Evolutionary conservation across 2,329 filamentous ascomycete genomes (phyloP), one percentile per base, ranked within the genome.

Genomic region (Fusarium dimerum): DNA sequence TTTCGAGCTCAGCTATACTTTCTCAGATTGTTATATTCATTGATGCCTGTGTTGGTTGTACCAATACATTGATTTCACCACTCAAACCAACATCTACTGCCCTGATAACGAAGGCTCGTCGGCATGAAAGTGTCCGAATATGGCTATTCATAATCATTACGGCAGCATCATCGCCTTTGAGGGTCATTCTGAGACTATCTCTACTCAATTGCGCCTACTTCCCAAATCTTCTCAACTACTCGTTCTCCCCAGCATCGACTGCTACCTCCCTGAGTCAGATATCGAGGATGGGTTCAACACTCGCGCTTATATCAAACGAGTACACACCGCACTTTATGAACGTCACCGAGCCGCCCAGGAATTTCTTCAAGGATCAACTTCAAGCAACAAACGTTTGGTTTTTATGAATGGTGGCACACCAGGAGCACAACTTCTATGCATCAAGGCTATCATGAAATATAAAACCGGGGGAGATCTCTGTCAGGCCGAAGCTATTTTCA

Each of bases 151-250:
- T 52, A 59, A 61, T 47, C 58, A 61, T n/a, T 49, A 62, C 43
- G 82, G 83, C 43, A 80, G 76, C 63, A 68, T 87, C 48, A 75
- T 87, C 47, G 82, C 83, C 55, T 78, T 87, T 50, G 84, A 87
- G 63, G 84, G 84, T 6, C 74, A 81, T 32, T 61, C 69, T 20
- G 78, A 84, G 43, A 71, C 75, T 30, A 74, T 87, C 30, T 77
- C 79, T 20, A 85, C 81, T 4, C 84, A 87, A 60, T 70, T 87
- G 39, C 78, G 78, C 43, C 74, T 87, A 3, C 76, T 87, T 11
- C 84, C 84, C 9, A 76, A 75, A 4, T 86, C 82, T 2, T 69
- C 79, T 1, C 79, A 85, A 51, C 78, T 87, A 38, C 67, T 86
- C 20, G 75, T 85, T 36, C 70, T 87, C 2, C 83, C 84, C 0